phyloP scores from a whole-genome alignment of 164 flowering plant species.

The Vitis riparia region DNA sequence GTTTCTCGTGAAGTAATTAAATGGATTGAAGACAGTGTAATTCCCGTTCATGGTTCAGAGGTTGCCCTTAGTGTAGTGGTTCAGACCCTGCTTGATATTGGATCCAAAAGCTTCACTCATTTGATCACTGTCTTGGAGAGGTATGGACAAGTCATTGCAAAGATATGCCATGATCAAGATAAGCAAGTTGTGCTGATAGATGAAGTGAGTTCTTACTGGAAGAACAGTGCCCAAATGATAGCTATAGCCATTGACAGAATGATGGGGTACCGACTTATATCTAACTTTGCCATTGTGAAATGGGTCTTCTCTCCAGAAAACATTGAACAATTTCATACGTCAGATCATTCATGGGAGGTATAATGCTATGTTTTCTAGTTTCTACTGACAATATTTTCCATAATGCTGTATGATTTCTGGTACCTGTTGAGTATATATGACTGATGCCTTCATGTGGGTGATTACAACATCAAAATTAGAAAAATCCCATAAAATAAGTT shows the following conservation, averaged over 20 bases:
- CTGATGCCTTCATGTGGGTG: background rate
- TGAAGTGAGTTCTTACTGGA: slow-evolving; percentile 87
- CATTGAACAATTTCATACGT: slow-evolving; percentile 71
- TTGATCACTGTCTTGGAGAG: slow-evolving; percentile 94
- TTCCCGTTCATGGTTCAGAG: slow-evolving; percentile 71
- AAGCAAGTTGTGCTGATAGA: slow-evolving; percentile 75
- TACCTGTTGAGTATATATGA: background rate
- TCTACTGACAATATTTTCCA: background rate
- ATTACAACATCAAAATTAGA: background rate
- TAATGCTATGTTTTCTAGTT: background rate
- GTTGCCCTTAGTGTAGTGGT: slow-evolving; percentile 61
- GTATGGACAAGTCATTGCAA: slow-evolving; percentile 89
- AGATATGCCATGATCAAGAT: slow-evolving; percentile 76
- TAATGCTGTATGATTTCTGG: background rate
- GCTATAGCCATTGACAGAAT: slow-evolving; percentile 90
- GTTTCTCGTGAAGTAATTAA: slow-evolving; percentile 66
- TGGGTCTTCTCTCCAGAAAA: slow-evolving; percentile 89
- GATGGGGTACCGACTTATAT: slow-evolving; percentile 98
- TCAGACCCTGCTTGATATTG: slow-evolving; percentile 94
- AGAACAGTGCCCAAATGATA: slow-evolving; percentile 83
- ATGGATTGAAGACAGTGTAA: slow-evolving; percentile 86
- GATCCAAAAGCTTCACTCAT: slow-evolving; percentile 98
- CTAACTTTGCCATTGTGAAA: slow-evolving; percentile 84
- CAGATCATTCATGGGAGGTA: slow-evolving; percentile 98
- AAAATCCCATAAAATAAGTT: too few species aligned